These are phyloP conservation scores for Phalaenopsis equestris DNA, from an alignment of 106 monocot species.

Conservation along the genomic window DNA sequence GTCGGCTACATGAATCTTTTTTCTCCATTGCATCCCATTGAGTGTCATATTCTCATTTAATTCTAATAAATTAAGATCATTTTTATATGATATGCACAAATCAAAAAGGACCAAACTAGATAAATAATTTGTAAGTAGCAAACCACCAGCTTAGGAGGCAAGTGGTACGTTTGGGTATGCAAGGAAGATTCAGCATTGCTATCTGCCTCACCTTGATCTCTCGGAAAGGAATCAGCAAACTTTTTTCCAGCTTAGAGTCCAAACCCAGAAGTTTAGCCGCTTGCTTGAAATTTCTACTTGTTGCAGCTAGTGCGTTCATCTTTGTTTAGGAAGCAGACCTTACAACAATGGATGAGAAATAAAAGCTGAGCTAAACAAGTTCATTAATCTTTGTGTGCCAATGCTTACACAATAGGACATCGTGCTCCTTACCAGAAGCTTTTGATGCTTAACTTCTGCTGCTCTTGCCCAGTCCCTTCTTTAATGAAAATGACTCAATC, in stretches of 20 bases:
- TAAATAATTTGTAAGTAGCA: background rate
- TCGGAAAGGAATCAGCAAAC: conserved; percentile 79
- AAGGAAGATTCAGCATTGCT: background rate
- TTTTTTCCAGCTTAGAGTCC: conserved; percentile 71
- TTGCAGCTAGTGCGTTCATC: conserved; percentile 82
- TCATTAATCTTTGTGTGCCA: background rate
- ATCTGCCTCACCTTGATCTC: conserved; percentile 63
- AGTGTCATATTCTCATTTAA: too few relatives aligned
- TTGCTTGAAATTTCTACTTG: conserved; percentile 77
- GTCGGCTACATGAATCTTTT: too few relatives aligned
- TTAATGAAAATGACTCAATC: background rate
- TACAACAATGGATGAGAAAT: background rate
- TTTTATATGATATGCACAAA: too few relatives aligned
- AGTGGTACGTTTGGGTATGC: background rate
- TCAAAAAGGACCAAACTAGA: background rate
- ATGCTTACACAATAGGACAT: background rate
- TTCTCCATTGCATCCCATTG: too few relatives aligned
- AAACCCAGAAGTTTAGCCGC: conserved; percentile 75
- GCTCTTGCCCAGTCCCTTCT: background rate
- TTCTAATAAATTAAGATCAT: too few relatives aligned
- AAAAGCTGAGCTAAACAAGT: background rate
- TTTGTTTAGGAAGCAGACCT: conserved; percentile 4
- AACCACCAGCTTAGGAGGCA: background rate
- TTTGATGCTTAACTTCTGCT: background rate
- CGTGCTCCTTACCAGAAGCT: background rate